These are phyloP conservation scores for Ceratobasidium sp. DNA, from an alignment of 1,284 basidiomycete genomes.

Conservation along the genomic window DNA sequence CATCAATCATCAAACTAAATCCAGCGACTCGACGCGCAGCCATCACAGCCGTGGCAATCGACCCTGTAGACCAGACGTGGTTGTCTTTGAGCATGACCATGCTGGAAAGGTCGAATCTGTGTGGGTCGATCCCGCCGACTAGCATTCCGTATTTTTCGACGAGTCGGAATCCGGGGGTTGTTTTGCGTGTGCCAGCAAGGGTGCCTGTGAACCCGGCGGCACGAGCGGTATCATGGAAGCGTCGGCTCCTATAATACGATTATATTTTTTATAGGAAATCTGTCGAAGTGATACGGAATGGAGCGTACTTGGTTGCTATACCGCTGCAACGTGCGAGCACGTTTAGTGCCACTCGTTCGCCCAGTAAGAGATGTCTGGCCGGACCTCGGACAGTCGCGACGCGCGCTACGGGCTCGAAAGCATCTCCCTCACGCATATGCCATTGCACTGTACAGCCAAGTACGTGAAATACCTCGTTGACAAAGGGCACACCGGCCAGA, in stretches of 20 bases:
- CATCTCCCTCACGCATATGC: conserved; percentile 87
- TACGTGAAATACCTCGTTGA: conserved; percentile 91
- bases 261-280: too few species aligned
- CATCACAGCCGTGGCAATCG: conserved; percentile 88
- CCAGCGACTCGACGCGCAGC: conserved; percentile 90
- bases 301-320: conserved; percentile 88
- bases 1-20: conserved; percentile 92
- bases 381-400: conserved; percentile 93
- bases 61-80: conserved; percentile 97
- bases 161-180: conserved; percentile 96
- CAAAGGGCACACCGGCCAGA: conserved; percentile 95
- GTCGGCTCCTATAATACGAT: conserved; percentile 69
- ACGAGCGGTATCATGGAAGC: conserved; percentile 82
- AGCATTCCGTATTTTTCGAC: conserved; percentile 99
- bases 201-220: conserved; percentile 86
- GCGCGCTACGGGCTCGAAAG: conserved; percentile 82
- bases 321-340: conserved; percentile 95
- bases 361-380: conserved; percentile 88
- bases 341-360: conserved; percentile 95
- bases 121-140: conserved; percentile 95
- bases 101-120: conserved; percentile 95
- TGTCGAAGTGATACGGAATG: conserved; percentile 33
- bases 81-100: conserved; percentile 99
- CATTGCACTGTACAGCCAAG: conserved; percentile 96
- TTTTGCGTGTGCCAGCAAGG: conserved; percentile 96